Evolutionary conservation across 169 alveolate species (phyloP).

Genomic region (Blepharisma undulans): DNA sequence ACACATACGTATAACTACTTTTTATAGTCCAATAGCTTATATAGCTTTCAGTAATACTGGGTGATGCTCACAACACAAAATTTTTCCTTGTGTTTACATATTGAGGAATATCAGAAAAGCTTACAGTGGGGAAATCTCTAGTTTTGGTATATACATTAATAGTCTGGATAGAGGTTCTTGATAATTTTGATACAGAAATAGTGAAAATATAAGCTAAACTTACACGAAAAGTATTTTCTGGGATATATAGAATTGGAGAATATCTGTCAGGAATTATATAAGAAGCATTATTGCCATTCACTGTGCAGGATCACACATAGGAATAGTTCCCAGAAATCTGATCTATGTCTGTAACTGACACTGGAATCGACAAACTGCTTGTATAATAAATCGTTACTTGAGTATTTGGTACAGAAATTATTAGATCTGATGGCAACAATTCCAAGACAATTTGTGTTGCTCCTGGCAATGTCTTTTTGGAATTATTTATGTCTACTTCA

Average conservation of each 20-base stretch:
- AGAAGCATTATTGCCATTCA: background rate
- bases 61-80: background rate
- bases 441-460: background rate
- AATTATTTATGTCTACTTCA: background rate
- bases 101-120: background rate
- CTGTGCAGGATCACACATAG: background rate
- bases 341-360: background rate
- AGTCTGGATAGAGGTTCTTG: background rate
- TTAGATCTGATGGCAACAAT: background rate
- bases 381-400: background rate
- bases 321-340: background rate
- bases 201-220: background rate
- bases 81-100: background rate
- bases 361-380: background rate
- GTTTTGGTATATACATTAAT: background rate
- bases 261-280: background rate
- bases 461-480: background rate
- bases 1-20: background rate
- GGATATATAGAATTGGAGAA: background rate
- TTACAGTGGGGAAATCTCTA: background rate
- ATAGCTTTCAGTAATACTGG: background rate
- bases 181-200: background rate
- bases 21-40: background rate
- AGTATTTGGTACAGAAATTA: background rate
- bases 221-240: background rate